Evolutionary conservation across 192 early-diverging fungal species (phyloP).

Genomic region (Coemansia sp.): DNA sequence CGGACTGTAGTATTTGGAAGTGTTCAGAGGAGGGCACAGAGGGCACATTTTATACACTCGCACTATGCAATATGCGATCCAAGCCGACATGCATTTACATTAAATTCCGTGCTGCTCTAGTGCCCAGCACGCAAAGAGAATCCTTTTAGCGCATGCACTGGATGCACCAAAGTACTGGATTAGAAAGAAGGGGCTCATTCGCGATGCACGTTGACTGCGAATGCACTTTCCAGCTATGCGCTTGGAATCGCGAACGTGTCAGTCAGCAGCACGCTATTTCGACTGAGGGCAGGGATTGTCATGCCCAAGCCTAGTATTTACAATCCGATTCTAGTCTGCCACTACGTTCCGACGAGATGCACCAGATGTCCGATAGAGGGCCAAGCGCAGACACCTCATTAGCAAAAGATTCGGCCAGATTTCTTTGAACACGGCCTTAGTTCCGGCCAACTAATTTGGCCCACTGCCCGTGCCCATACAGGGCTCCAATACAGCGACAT

Average conservation of each 20-base stretch:
- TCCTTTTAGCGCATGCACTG: neutral
- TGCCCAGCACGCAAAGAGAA: neutral
- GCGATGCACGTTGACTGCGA: neutral
- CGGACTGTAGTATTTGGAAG: neutral
- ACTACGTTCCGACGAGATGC: neutral
- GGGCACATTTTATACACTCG: neutral
- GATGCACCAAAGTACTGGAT: neutral
- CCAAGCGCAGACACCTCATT: neutral
- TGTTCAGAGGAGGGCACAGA: neutral
- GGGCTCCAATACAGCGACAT: neutral
- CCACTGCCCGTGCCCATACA: neutral
- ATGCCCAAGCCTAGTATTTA: neutral
- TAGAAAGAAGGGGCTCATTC: neutral
- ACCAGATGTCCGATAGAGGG: neutral
- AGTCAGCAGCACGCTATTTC: neutral
- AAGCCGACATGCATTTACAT: neutral
- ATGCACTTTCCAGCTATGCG: neutral
- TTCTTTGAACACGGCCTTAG: neutral
- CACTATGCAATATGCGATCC: neutral
- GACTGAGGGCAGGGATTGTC: neutral
- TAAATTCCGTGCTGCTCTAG: slow-evolving; percentile 2
- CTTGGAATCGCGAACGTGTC: neutral
- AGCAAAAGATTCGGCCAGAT: neutral
- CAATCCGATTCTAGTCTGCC: neutral
- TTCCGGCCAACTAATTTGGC: neutral